Evolutionary conservation across 495 filamentous ascomycete species (phyloP), one percentile per base, ranked within the genome.

Genomic region (Penicillium flavigenum): DNA sequence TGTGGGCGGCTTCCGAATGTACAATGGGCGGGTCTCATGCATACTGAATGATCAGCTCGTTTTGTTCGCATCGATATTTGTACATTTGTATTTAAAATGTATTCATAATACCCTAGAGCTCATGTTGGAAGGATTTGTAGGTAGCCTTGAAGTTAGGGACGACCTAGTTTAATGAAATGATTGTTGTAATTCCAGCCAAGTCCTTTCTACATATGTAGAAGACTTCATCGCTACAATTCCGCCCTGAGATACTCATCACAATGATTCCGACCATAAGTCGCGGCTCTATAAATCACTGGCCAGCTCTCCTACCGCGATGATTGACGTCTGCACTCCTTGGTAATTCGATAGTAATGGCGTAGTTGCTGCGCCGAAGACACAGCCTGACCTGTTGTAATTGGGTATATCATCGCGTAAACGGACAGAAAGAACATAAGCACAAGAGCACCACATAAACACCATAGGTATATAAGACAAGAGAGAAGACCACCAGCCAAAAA

Each of bases 1-100:
- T 49, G 46, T 27, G 47, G 54, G 51, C 51, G 36, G 41, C 34
- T 58, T 54, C 32, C 44, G 47, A 46, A 55, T 59, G 46, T 56
- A 59, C 27, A 45, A 54, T 61, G 60, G 56, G 60, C 56, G 44
- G 60, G 60, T 52, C 56, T 59, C 60, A 62, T 58, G 43, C 53
- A 55, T 55, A 14, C 43, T 55, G 32, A 46, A 46, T 47, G 53
- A 55, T 36, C 45, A 55, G 43, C 43, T 55, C 44, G 19, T 48
- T 51, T 38, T 38, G 43, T 56, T 52, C 38, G 32, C 39, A 53
- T 56, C 36, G 51, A 39, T 41, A 51, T 58, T 47, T 56, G 47
- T 58, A 38, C 36, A 42, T 41, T 57, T 41, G 16, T 55, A 7
- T 16, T 54, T 14, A 55, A 46, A 56, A 57, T 57, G 17, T 4